Base-by-base conservation (phyloP, 2,329 filamentous ascomycete genomes). In the Calonectria henricotiae region DNA sequence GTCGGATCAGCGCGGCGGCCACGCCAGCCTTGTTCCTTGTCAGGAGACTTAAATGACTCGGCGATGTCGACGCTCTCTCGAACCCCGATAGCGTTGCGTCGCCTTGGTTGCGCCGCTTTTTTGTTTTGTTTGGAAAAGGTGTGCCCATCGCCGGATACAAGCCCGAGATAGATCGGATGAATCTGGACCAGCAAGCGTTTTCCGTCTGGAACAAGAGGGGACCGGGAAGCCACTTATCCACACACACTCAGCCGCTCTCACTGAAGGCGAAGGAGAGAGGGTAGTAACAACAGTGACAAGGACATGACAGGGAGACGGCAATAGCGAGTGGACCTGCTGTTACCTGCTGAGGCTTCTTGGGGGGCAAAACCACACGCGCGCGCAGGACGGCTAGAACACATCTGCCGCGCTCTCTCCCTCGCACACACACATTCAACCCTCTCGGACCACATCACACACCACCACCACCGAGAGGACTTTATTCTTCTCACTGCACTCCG, bases 21-120 rank as follows among this genome's bases (percentile, higher is more conserved):
- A 54, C 47, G 47, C 62, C 55, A 61, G 55, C 55, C 55, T 61
- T 61, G 55, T 43, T 60, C 55, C 55, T 61, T 61, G 55, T 61
- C 55, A 51, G 46, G 46, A 55, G 47, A 30, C 44, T 47, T 37
- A 43, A 54, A 65, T 51, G 62, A 65, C 62, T 25, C 54, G 54
- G 30, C 51, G 20, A 30, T 43, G 54, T 58, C 54, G 32, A 55
- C 46, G 27, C 41, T 43, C 54, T 54, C n/a, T 37, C 32, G 49
- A 55, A 7, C 32, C 49, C 32, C 51, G 51, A 55, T 55, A 25
- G 32, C 32, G 32, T 37, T 55, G 32, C 32, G 51, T 55, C 20
- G 51, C 35, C 32, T 39, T 55, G 35, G 49, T 13, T 55, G 20
- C 32, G 51, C 25, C 20, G 51, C 32, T 37, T 6, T 37, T 46